Base-by-base conservation (phyloP, 1,284 basidiomycete species). In the Rhodotorula sp. region DNA sequence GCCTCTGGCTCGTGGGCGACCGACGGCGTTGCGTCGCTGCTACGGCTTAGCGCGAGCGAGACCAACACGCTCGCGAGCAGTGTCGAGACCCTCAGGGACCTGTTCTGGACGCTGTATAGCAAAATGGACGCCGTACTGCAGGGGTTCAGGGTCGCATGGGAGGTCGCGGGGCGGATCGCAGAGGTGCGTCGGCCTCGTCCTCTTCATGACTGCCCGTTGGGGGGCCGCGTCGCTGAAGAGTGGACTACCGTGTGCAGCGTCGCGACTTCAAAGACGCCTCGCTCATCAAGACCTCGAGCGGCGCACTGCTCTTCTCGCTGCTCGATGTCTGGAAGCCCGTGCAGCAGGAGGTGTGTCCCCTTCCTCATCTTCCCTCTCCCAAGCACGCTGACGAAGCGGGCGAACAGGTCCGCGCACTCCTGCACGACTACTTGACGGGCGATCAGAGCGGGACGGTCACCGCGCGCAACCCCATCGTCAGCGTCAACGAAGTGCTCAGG, bases 51-150 rank as follows among this genome's bases (percentile, higher is more conserved):
- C 44, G 88, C 91, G 13, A 82, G 94, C 74, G 91, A 94, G 78
- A 88, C 88, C 8, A 88, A 88, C 41, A 86, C 87, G 13, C 79
- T 50, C 64, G 86, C 88, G 61, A 83, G 86, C 50, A 90, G 97
- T 80, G 89, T 92, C 73, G 91, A 95, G 78, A 88, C 91, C n/a
- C 82, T 98, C 64, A 87, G 86, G 71, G 97, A 99, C 82, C 85
- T 99, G 50, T 98, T 99, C 82, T 99, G 96, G 95, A 98, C 97
- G 8, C 82, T 97, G 27, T 99, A 94, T 81, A 97, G 94, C 10
- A 99, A 99, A 82, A 82, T 99, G 64, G 90, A 95, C 78, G 97
- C 97, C 32, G 91, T 98, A n/a, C 86, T 92, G 48, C 95, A 99
- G 81, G 92, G 94, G 17, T 85, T 98, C 76, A 85, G 95, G 60